Conservation (phyloP, 345 rosid genomes). For the Trapa bicornis region DNA sequence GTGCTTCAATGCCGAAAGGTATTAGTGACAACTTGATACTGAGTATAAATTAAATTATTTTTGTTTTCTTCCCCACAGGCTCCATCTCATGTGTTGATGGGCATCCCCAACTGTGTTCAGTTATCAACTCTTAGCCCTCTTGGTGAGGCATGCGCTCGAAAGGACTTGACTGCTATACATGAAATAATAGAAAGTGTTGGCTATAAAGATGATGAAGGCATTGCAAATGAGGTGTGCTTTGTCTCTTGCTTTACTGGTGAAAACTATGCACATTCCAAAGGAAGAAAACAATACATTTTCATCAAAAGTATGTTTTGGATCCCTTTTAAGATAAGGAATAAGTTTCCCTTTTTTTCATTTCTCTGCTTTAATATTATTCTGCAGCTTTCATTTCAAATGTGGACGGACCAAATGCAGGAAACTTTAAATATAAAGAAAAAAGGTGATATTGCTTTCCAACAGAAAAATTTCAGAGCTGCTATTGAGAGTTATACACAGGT, state of each 20-base stretch:
- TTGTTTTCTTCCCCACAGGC: slow-evolving; percentile 27
- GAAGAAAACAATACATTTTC: background rate
- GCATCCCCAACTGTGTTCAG: slow-evolving; percentile 52
- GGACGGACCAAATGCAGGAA: slow-evolving; percentile 50
- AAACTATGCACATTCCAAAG: background rate
- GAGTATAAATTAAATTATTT: background rate
- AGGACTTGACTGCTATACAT: slow-evolving; percentile 68
- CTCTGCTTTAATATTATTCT: background rate
- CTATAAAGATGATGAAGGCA: slow-evolving; percentile 88
- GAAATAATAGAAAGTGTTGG: slow-evolving; percentile 64
- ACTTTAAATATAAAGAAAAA: slow-evolving; percentile 73
- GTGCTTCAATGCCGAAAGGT: background rate
- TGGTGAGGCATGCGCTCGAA: slow-evolving; percentile 94
- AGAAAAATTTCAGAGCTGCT: slow-evolving; percentile 42
- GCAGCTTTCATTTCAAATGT: slow-evolving; percentile 2
- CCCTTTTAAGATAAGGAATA: background rate
- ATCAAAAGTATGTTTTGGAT: background rate
- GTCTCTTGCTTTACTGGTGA: background rate
- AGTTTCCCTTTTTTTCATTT: background rate
- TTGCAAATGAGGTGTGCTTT: slow-evolving; percentile 56
- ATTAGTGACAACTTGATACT: background rate
- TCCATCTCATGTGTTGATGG: slow-evolving; percentile 83
- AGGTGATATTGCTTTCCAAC: slow-evolving; percentile 82
- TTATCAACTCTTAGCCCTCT: slow-evolving; percentile 47
- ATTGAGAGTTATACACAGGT: too few relatives aligned